A percentile compares a stretch with the other conserved stretches of the same genome.
Evolutionary conservation across 2,329 filamentous ascomycete species (phyloP).

Genomic region (Pseudogymnoascus sp.): DNA sequence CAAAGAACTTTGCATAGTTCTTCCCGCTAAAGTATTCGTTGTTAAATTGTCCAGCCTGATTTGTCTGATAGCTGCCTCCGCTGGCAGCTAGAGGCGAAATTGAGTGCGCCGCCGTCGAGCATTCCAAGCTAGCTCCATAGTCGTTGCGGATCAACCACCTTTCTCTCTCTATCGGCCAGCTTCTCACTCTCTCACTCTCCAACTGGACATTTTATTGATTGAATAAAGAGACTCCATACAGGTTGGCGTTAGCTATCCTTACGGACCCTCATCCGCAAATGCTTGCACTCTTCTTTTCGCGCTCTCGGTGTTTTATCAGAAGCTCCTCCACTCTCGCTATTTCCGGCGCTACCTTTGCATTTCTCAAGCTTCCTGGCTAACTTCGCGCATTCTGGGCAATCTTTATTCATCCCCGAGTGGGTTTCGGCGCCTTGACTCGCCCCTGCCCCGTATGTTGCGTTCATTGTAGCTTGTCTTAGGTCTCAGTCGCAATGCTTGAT

Average conservation of each 20-base stretch:
- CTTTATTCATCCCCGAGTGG: not conserved
- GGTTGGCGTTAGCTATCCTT: not conserved
- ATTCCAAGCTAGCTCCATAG: not conserved
- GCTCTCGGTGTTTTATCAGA: not conserved
- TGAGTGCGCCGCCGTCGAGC: not conserved
- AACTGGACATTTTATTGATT: not conserved
- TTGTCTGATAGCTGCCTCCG: not conserved
- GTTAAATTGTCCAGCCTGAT: not conserved
- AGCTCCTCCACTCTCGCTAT: not conserved
- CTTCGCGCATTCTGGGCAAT: slow-evolving; percentile 30
- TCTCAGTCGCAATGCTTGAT: not conserved
- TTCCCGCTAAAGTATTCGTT: not conserved
- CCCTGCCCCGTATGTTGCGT: not conserved
- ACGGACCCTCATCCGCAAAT: not conserved
- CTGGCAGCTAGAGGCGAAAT: not conserved
- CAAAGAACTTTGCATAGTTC: not conserved
- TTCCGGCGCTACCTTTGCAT: not conserved
- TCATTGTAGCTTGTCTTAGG: not conserved
- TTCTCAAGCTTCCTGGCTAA: slow-evolving; percentile 11
- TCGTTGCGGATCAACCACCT: not conserved
- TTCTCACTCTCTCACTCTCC: not conserved
- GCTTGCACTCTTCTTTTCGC: not conserved
- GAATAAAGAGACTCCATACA: not conserved
- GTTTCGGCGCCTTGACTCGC: not conserved
- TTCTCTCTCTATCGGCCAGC: not conserved